phyloP scores from a whole-genome alignment of 2,329 filamentous ascomycete genomes.

The Alternaria panax region DNA sequence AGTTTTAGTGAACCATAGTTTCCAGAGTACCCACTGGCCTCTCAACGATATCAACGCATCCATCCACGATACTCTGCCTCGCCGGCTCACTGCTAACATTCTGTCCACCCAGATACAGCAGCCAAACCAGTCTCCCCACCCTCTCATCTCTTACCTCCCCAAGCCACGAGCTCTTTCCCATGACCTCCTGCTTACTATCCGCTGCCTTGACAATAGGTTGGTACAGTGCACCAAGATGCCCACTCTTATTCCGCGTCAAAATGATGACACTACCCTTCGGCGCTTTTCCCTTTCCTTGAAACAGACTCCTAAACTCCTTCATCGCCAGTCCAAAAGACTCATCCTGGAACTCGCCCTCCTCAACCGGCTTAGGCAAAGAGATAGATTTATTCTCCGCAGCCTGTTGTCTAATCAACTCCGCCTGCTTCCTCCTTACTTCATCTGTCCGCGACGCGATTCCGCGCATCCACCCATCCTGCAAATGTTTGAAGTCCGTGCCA shows the following conservation, averaged over 20 bases:
- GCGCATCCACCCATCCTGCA: conserved; percentile 89
- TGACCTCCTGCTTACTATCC: conserved; percentile 48
- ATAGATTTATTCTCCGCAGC: conserved; percentile 49
- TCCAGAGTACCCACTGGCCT: conserved; percentile 87
- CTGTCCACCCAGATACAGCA: conserved; percentile 86
- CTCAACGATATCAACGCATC: conserved; percentile 86
- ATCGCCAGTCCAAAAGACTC: conserved; percentile 79
- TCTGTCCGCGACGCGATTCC: conserved; percentile 78
- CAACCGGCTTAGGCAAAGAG: conserved; percentile 41
- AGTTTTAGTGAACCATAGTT: conserved; percentile 66
- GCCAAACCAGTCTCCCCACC: conserved; percentile 81
- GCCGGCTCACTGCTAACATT: conserved; percentile 86
- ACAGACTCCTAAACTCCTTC: conserved; percentile 79
- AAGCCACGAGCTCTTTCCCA: conserved; percentile 62
- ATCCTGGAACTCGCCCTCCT: conserved; percentile 65
- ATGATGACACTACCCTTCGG: conserved; percentile 82
- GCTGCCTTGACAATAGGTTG: conserved; percentile 36
- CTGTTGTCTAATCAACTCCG: conserved; percentile 52
- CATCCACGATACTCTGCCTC: conserved; percentile 82
- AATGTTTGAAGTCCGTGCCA: conserved; percentile 91
- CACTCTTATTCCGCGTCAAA: conserved; percentile 70
- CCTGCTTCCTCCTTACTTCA: conserved; percentile 51
- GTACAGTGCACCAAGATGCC: conserved; percentile 59
- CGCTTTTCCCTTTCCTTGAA: conserved; percentile 77
- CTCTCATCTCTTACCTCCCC: conserved; percentile 81